These are phyloP conservation scores for Malus domestica DNA, from an alignment of 306 rosid genomes.

Conservation along the genomic window ASM211411v1 NC_041789.1:93501-94000, in stretches of 20 bases:
- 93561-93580: too few relatives aligned
- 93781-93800: background rate
- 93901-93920: constrained; percentile 18
- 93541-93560: too few relatives aligned
- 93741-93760: background rate
- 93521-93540: too few relatives aligned
- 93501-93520: too few relatives aligned
- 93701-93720: background rate
- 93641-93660: background rate
- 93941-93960: constrained; percentile 55
- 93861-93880: constrained; percentile 26
- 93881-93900: constrained; percentile 20
- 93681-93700: background rate
- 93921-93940: constrained; percentile 77
- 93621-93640: background rate
- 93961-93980: constrained; percentile 39
- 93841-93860: constrained; percentile 22
- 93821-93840: background rate
- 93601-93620: background rate
- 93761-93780: background rate
- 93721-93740: background rate
- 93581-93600: too few relatives aligned
- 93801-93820: background rate
- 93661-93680: background rate
- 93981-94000: constrained; percentile 40